Evolutionary conservation across 345 rosid species (phyloP), one percentile per base, ranked within the genome.

Genomic region (Boechera divaricarpa): DNA sequence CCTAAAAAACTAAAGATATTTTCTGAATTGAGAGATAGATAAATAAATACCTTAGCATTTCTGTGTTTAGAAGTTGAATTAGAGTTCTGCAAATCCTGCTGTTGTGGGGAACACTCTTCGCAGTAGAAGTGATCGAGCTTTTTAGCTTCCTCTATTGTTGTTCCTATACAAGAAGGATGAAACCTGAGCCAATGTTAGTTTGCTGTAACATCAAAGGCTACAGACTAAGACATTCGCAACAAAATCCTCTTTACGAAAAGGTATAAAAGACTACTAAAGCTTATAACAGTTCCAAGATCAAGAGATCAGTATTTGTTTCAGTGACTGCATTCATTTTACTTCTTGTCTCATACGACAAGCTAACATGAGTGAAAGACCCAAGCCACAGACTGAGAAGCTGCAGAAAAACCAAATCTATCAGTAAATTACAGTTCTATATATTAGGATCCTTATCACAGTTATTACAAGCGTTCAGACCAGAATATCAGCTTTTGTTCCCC

Each of bases 81-180:
- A 63, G 90, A 76, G 73, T 85, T 89, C 65, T 84, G 86, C 87
- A 90, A 76, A 79, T 83, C 80, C 61, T 89, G 87, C 69, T 87
- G 70, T 82, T 88, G 88, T 32, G 92, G 71, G 31, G 94, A 86
- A 73, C 99, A 95, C 57, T 78, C 88, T 84, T 88, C 91, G 64
- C 99, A 95, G 82, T 77, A 95, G 87, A 88, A 95, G 74, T 88
- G 93, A 47, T 91, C 96, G 0, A 89, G 90, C 80, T 84, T 84
- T 77, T 87, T 81, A 51, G 98, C 97, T 75, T 88, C 96, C 86
- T 92, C 98, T 45, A 72, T 85, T 4, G 89, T 85, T 85, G 87
- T 87, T 82, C 91, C 92, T 84, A 95, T 92, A 89, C 99, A 95
- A 85, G 86, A 80, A 84, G 99, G 99, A 76, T 95, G 99, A 83